A percentile compares a stretch with the other conserved stretches of the same genome.
Conservation (phyloP, 176 grass and related monocot species). For the Themeda triandra region DNA sequence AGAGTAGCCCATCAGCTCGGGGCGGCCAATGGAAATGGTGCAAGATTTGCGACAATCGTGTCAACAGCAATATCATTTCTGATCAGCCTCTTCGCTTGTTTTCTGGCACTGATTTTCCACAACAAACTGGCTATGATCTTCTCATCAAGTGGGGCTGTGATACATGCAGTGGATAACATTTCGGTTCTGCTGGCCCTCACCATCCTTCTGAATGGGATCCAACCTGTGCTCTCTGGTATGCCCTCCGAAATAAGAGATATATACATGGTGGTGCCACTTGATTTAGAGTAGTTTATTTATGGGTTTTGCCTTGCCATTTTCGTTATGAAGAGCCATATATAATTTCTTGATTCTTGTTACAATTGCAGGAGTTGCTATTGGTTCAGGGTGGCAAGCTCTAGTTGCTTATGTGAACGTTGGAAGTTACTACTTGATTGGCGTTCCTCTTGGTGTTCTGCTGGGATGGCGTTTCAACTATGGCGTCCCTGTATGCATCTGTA, state of each 20-base stretch:
- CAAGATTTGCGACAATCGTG: constrained; percentile 32
- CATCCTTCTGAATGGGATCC: constrained; percentile 43
- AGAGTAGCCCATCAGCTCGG: constrained; percentile 44
- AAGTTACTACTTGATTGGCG: constrained; percentile 50
- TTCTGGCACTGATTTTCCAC: constrained; percentile 16
- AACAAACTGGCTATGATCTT: constrained; percentile 20
- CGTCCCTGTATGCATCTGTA: constrained; percentile 26
- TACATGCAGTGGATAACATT: constrained; percentile 22
- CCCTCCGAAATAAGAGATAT: neutral
- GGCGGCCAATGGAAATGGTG: constrained; percentile 28
- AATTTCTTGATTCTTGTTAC: neutral
- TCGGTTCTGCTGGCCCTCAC: constrained; percentile 33
- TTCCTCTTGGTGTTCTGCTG: constrained; percentile 45
- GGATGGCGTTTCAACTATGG: constrained; percentile 36
- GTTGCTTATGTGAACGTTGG: constrained; percentile 60
- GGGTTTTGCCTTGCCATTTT: neutral
- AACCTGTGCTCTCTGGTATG: constrained; percentile 46
- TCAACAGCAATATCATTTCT: constrained; percentile 21
- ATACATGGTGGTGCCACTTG: neutral
- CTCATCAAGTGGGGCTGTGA: constrained; percentile 14
- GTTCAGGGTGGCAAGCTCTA: constrained; percentile 40
- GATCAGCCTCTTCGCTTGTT: constrained; percentile 29
- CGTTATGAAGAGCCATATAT: neutral
- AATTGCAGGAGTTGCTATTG: constrained; percentile 52
- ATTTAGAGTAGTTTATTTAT: neutral